phyloP scores from a whole-genome alignment of 2,329 filamentous ascomycete genomes.

The Aspergillus ochraceus region DNA sequence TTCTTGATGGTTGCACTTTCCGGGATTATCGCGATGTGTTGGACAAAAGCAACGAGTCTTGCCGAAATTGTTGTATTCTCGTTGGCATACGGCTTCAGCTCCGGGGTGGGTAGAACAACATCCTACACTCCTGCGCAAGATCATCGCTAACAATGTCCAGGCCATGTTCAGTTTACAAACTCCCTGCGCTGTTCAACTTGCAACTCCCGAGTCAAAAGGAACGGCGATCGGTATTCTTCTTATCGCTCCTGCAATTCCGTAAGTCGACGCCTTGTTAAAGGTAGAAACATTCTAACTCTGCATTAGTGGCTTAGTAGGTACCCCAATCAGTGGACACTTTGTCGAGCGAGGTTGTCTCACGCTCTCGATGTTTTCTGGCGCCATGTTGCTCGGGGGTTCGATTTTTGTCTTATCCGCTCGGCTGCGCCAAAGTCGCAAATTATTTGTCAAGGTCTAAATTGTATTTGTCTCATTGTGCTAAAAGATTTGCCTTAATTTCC shows the following conservation, averaged over 20 bases:
- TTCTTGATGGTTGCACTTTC: background rate
- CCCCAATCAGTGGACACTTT: background rate
- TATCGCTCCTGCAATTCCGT: background rate
- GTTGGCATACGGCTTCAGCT: background rate
- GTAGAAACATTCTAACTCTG: background rate
- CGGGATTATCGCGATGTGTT: slow-evolving; percentile 1
- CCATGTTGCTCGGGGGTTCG: background rate
- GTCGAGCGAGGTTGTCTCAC: background rate
- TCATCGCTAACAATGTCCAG: background rate
- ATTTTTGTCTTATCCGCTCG: background rate
- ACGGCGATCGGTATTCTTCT: background rate
- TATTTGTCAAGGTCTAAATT: background rate
- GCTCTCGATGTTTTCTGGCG: slow-evolving; percentile 1
- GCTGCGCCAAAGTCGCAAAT: background rate
- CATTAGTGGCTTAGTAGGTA: background rate
- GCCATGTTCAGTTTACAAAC: slow-evolving; percentile 4
- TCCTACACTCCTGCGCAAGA: background rate
- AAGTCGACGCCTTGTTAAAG: background rate
- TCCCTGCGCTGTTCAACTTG: slow-evolving; percentile 1
- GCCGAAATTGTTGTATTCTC: background rate
- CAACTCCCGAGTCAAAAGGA: background rate
- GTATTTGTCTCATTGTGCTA: background rate
- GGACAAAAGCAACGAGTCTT: background rate
- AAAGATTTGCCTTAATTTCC: too few species aligned
- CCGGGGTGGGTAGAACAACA: background rate